Evolutionary conservation across 805 yeast genomes (phyloP), one percentile per base, ranked within the genome.

Genomic region (Wickerhamiella allomyrinae): DNA sequence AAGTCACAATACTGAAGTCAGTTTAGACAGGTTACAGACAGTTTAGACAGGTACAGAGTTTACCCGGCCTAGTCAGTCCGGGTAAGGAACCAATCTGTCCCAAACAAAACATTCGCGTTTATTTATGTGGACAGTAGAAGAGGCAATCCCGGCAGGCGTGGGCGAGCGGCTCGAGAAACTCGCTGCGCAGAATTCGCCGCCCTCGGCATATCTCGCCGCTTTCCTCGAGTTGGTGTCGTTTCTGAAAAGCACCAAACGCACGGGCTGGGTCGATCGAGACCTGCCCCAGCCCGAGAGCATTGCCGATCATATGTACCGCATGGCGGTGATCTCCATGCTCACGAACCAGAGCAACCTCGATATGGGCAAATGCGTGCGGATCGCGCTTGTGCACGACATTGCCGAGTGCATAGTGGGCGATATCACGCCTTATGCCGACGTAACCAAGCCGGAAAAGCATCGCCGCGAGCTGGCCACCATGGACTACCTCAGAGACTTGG

Each of bases 321-420:
- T 89, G 95, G 76, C 85, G 5, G 66, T 87, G 17, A 74, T 85
- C 34, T 68, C 89, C 19, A 74, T 86, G 79, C 60, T 85, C 20
- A 69, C 84, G 34, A 61, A 63, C 22, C 62, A 69, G 40, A 59
- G 61, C n/a, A 60, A 65, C 2, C 66, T 81, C 24, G 76, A 82
- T 59, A 66, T 72, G 20, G 69, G 72, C 46, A 74, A 74, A 51
- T 85, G 95, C 65, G 79, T 77, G 39, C 79, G 81, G 61, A 86
- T 89, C 41, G 86, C 95, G 1, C 66, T 86, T 33, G 77, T 86
- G 24, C 98, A 89, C 65, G 98, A 89, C 60, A 81, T 89, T 53
- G 95, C 97, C 9, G 98, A 89, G 66, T 61, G 87, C 3, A 65
- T 89, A 22, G 97, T 89, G 11, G 98, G 98, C 24, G 98, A 89